Evolutionary conservation across 1,139 yeast genomes (phyloP).

Genomic region (Blastobotrys ciferrii): DNA sequence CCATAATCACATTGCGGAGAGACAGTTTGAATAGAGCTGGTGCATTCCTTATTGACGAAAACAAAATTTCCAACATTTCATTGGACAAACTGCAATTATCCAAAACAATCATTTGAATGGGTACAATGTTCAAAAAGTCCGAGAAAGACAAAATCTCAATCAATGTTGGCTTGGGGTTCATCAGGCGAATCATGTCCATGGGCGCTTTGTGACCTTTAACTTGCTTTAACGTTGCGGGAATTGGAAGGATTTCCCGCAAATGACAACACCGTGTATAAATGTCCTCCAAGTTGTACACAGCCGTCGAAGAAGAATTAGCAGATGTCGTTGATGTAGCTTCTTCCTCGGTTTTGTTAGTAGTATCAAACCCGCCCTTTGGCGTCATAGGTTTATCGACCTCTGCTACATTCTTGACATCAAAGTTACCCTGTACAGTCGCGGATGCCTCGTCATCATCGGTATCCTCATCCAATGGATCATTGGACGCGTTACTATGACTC

Average conservation of each 20-base stretch:
- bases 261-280: constrained; percentile 91
- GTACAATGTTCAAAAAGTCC: constrained; percentile 82
- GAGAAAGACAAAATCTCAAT: constrained; percentile 86
- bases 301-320: neutral
- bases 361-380: constrained; percentile 3
- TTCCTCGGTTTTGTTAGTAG: constrained; percentile 7
- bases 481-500: constrained; percentile 13
- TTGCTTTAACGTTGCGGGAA: constrained; percentile 86
- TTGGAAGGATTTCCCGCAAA: constrained; percentile 85
- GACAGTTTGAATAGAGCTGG: constrained; percentile 66
- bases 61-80: constrained; percentile 72
- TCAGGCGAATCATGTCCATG: constrained; percentile 68
- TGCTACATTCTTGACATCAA: constrained; percentile 4
- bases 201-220: constrained; percentile 74
- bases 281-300: constrained; percentile 19
- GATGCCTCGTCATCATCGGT: constrained; percentile 5
- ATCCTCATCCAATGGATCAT: constrained; percentile 26
- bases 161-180: constrained; percentile 87
- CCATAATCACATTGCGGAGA: constrained; percentile 73
- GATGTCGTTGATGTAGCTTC: constrained; percentile 22
- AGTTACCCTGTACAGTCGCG: neutral
- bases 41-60: constrained; percentile 61
- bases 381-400: constrained; percentile 8
- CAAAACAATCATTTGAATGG: constrained; percentile 72
- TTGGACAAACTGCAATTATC: constrained; percentile 80